Base-by-base conservation (phyloP, 2,329 filamentous ascomycete species). In the Fusarium pseudograminearum region DNA sequence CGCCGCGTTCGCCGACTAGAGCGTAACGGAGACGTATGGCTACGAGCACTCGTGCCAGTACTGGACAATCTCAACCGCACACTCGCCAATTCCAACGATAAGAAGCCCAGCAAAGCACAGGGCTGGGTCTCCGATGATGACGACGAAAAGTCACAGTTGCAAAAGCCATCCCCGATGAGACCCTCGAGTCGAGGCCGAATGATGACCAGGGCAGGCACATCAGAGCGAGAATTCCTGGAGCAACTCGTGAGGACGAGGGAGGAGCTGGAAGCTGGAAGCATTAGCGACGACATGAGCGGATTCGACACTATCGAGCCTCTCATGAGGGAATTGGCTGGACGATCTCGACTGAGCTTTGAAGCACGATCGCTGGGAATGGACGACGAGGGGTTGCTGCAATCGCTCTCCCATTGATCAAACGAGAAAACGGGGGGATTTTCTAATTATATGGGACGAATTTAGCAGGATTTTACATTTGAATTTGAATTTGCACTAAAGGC, bases 1-100 rank as follows among this genome's bases (percentile, higher is more conserved):
- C 78, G 78, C 14, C 81, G 84, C 2, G 73, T 86, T 15, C 79
- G 80, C 9, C 77, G 78, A 18, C 78, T 86, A 3, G 84, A 87
- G 74, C 78, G 79, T 18, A 83, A 83, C 50, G 81, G 82, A 41
- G 83, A 86, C 40, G 74, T 82, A 5, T 83, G 82, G 80, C 73
- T 83, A 42, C 77, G 80, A 16, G 80, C 83, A 4, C 72, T 86
- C 28, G 76, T 82, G 4, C 81, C 83, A 6, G 77, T 86, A 6
- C 75, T 86, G 40, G 80, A 84, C 36, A 81, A 79, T 33, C 76
- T 86, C 33, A 81, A 82, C 69, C 75, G 78, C 24, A 77, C 76
- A 8, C 73, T 83, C 24, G 76, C 69, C 46, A 58, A 59, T 31
- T 61, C 51, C 3, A 57, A 70, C 14, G 64, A 72, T 10, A 57